phyloP scores from a whole-genome alignment of 352 stramenopile species.

The Pythium guiyangense region DNA sequence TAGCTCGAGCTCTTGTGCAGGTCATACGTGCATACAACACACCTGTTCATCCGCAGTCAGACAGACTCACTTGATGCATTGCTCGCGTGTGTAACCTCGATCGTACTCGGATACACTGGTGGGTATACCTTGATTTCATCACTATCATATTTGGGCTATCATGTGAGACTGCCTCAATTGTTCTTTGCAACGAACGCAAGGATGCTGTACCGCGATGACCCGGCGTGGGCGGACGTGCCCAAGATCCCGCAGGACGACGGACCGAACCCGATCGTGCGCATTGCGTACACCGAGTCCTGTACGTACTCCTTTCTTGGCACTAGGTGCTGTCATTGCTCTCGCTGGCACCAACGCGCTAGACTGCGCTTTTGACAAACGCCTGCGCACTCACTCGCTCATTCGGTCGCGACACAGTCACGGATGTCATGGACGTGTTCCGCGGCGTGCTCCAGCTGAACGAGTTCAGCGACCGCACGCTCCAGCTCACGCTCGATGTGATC shows the following conservation, averaged over 20 bases:
- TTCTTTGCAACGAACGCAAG: no score
- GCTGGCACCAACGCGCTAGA: no score
- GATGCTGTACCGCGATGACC: constrained; percentile 65
- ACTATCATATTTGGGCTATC: not conserved
- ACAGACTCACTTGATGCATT: no score
- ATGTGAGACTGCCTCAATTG: not conserved
- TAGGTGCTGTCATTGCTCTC: not conserved
- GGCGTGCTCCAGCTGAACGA: constrained; percentile 91
- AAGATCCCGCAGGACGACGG: constrained; percentile 84
- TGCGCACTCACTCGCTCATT: no score
- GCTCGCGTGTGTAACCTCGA: no score
- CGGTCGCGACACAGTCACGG: constrained; percentile 37
- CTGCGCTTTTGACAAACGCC: no score
- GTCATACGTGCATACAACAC: no score
- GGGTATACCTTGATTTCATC: no score
- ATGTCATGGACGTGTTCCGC: constrained; percentile 95
- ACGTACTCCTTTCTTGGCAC: constrained; percentile 13
- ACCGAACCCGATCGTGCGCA: constrained; percentile 71
- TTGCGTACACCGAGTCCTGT: constrained; percentile 73
- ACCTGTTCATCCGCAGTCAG: no score
- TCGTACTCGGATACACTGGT: no score
- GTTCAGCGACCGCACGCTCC: constrained; percentile 86
- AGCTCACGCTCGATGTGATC: constrained; percentile 91
- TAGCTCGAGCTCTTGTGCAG: no score
- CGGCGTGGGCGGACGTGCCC: constrained; percentile 70